Conservation (phyloP, 441 rosid species). For the Raphanus hybrid region DNA sequence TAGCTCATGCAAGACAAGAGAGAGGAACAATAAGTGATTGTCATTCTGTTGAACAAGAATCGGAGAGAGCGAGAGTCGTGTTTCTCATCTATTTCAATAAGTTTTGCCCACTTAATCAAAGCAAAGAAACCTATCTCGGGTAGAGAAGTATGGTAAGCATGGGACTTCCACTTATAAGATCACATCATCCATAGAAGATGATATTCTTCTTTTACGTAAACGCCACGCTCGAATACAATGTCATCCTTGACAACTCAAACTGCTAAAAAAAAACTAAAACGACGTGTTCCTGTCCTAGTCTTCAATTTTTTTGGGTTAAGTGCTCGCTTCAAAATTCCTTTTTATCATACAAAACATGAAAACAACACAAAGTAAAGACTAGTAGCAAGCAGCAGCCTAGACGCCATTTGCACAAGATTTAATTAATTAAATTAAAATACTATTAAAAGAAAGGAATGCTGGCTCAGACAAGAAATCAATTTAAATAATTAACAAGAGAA, state of each 20-base stretch:
- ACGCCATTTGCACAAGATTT: not conserved
- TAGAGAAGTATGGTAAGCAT: not conserved
- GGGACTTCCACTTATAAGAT: not conserved
- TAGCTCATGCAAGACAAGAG: not conserved
- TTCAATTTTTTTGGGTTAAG: not conserved
- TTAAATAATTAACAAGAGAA: not conserved
- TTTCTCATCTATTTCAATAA: not conserved
- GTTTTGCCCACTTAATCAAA: too few species aligned
- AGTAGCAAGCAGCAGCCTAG: not conserved
- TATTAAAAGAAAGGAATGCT: conserved; percentile 13
- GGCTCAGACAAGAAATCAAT: not conserved
- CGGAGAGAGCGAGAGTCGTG: not conserved
- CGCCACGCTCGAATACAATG: not conserved
- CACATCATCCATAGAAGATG: not conserved
- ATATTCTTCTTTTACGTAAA: not conserved
- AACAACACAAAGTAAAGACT: not conserved
- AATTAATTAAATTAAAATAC: not conserved
- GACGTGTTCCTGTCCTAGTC: not conserved
- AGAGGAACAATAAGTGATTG: too few species aligned
- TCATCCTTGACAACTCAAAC: not conserved
- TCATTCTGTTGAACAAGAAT: not conserved
- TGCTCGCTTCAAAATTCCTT: not conserved
- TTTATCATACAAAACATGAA: not conserved
- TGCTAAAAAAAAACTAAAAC: not conserved
- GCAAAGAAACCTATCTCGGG: not conserved